Base-by-base conservation (phyloP, 257 asterid genomes). In the Solanum rostratum region DNA sequence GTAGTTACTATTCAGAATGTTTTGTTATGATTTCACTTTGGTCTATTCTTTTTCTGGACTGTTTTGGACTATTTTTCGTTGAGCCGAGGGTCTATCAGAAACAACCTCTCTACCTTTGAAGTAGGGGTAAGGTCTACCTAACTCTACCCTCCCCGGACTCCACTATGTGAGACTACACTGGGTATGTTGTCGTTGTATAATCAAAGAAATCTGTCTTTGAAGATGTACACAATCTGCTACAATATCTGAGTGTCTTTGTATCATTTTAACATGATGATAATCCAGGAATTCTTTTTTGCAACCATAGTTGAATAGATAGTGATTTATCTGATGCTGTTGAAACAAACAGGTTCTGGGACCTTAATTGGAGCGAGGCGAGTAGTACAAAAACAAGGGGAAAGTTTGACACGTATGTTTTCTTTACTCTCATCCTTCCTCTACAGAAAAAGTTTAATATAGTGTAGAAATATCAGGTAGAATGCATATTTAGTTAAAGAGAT, bases 311-410 rank as follows among this genome's bases (percentile, higher is more conserved):
- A 60, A 60, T 10, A 41, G n/a, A 46, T 43, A 60, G 59, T 22
- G 57, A 81, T 81, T 39, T 60, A 8, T 60, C 29, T 81, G 59
- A 41, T 41, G 57, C 16, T 85, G 45, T 13, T 63, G 80, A 11
- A 41, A 84, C 62, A 66, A 65, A 53, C 92, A 92, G 92, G 84
- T 92, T 90, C 73, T 92, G 95, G 93, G 95, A 92, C 90, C 91
- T 88, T 33, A 92, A 92, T 63, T 92, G 95, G 95, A 92, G 95
- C 60, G 91, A 88, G 80, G 86, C 90, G 20, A 92, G 93, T 43
- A 88, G 87, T 84, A 66, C 87, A 37, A 87, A 89, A 68, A 89
- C 93, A 29, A 87, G 93, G 69, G 93, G 93, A 52, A 86, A 85
- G 69, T 92, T 92, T 66, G 94, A 89, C 69, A 88, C 79, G 91